These are phyloP conservation scores for Thuja plicata DNA, from an alignment of 83 land plant species.

Conservation along the genomic window DNA sequence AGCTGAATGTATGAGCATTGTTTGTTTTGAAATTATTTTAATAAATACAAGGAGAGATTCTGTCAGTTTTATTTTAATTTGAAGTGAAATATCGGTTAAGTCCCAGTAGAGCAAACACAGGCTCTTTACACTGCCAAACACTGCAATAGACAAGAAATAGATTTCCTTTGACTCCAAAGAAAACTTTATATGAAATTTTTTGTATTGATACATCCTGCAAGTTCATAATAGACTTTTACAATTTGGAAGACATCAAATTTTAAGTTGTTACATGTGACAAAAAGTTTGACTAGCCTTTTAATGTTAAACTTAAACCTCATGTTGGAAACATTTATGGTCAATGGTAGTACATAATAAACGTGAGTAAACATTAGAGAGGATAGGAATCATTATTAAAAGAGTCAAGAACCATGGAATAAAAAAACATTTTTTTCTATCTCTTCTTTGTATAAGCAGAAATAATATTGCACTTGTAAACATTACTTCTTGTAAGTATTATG, in stretches of 20 bases:
- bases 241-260: not conserved
- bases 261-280: too few relatives aligned
- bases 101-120: too few relatives aligned
- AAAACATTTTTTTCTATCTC: not conserved
- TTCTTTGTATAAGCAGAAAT: constrained; percentile 8
- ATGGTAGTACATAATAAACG: not conserved
- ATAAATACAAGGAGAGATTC: too few relatives aligned
- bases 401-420: not conserved
- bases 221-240: not conserved
- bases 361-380: not conserved
- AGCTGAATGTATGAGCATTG: too few relatives aligned
- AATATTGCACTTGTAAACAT: not conserved
- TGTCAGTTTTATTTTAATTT: too few relatives aligned
- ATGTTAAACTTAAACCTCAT: not conserved
- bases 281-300: not conserved
- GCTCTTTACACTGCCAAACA: too few relatives aligned
- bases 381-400: not conserved
- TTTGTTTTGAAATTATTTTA: too few relatives aligned
- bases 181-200: too few relatives aligned
- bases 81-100: too few relatives aligned
- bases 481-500: not conserved
- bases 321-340: not conserved
- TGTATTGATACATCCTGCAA: not conserved
- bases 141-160: too few relatives aligned
- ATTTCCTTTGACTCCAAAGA: too few relatives aligned